Base-by-base conservation (phyloP, 2,329 filamentous ascomycete species). In the Curvularia verruculosa region DNA sequence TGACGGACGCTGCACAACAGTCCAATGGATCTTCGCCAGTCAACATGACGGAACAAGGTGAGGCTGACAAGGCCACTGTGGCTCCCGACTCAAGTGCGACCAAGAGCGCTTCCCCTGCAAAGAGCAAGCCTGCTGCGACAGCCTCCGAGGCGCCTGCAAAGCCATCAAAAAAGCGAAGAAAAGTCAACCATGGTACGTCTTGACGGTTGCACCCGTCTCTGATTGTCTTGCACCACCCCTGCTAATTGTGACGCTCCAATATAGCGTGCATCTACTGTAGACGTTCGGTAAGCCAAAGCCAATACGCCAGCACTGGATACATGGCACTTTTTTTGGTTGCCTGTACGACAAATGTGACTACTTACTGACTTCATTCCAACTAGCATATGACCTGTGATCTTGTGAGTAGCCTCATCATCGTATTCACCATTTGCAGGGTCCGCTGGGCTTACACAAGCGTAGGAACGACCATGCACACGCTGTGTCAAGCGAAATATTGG, bases 401-500 rank as follows among this genome's bases (percentile, higher is more conserved):
- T 50, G 78, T 79, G 71, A 71, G 77, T 68, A 52, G 46, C 51
- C 43, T 49, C 29, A 55, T 36, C 39, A 43, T 55, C 37, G 36
- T 63, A 39, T 52, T 56, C 40, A 18, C 23, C 44, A 46, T 29
- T 67, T 72, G 65, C 71, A 29, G 63, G 63, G 64, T 76, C 78
- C 64, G 78, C 74, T 39, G 39, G 44, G 46, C 70, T 59, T 63
- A 67, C 69, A 26, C 44, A 12, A 66, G 74, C 72, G 70, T 78
- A 96, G 92, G 92, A 96, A 82, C 89, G 95, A 76, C 95, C 95
- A 72, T 99, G 95, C 85, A 94, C 92, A 71, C 87, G 95, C 80
- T 99, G 95, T 83, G 91, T 98, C 80, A 99, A 98, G 81, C 89
- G 95, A 74, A 96, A 96, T 80, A 99, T 99, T 77, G 95, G 94